Evolutionary conservation across 768 basidiomycete species (phyloP), one percentile per base, ranked within the genome.

Genomic region (Macrolepiota albuminosa): DNA sequence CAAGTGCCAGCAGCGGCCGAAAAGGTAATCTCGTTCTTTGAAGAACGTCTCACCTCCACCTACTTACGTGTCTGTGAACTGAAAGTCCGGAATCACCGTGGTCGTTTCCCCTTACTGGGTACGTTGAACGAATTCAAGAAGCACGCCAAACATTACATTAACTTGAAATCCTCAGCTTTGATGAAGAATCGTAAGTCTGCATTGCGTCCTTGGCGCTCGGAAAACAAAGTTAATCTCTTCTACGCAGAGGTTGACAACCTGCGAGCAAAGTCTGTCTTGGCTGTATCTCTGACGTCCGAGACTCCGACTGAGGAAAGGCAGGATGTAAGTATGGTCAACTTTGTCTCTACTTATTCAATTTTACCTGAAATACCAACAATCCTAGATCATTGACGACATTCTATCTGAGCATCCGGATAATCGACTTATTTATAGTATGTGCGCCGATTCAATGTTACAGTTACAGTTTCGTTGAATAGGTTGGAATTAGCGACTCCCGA

Each of bases 81-180:
- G 47, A 31, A 48, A 91, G 88, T 75, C 75, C 43, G 91, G 91
- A 7, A 70, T 92, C 29, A 87, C 91, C 1, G 73, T 93, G 26
- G 84, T 93, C 6, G 80, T 93, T 26, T 92, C 91, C 1, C 91
- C 91, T 26, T 93, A 13, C 76, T 91, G 2, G 85, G 90, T 90
- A 63, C 60, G 82, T 63, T 29, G 36, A 43, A 16, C 49, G 26
- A 54, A 57, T 45, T 13, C 10, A 3, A 34, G 45, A 45, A 8
- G 7, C 36, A 46, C 4, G 43, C 2, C 47, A 21, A 16, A 33
- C 21, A 18, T 49, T 59, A 48, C n/a, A 31, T 34, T 49, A 29
- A 51, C 36, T 29, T 14, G 42, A 47, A 34, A 60, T 1, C 36
- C 3, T 40, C 16, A 91, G 91, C 91, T 24, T 73, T 93, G 29